A percentile compares a stretch with the other conserved stretches of the same genome.
Evolutionary conservation across 192 early-diverging fungal genomes (phyloP).

Genomic region (Linnemannia elongata): DNA sequence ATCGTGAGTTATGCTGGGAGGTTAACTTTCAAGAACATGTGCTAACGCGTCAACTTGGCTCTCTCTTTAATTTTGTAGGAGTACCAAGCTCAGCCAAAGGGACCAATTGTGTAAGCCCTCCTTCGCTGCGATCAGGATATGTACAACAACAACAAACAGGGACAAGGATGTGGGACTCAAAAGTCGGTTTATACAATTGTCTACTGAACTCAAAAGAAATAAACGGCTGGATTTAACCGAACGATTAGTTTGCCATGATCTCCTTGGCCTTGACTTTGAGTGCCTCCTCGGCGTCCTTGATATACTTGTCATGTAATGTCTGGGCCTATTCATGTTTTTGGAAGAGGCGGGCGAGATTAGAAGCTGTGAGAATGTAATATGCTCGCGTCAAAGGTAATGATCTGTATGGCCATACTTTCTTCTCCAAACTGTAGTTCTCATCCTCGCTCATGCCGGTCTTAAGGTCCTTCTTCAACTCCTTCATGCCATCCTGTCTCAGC

Average conservation of each 20-base stretch:
- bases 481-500: conserved; percentile 80
- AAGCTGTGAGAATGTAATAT: neutral
- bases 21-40: neutral
- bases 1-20: neutral
- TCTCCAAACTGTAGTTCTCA: conserved; percentile 68
- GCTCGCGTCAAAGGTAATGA: neutral
- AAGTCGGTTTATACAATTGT: neutral
- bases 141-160: conserved; percentile 20
- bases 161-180: neutral
- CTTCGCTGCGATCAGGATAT: neutral
- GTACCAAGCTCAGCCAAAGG: conserved; percentile 49
- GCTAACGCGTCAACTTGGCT: neutral
- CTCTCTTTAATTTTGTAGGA: conserved; percentile 11
- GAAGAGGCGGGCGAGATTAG: neutral
- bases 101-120: conserved; percentile 34
- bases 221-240: conserved; percentile 19
- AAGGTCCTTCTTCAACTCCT: conserved; percentile 76
- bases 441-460: conserved; percentile 69
- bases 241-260: conserved; percentile 59
- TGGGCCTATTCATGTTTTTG: conserved; percentile 61
- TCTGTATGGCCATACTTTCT: conserved; percentile 56
- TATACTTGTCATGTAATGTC: conserved; percentile 72
- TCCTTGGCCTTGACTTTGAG: conserved; percentile 79
- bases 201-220: conserved; percentile 17
- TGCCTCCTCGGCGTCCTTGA: conserved; percentile 72